Base-by-base conservation (phyloP, 805 yeast genomes). In the Nakazawaea populi region DNA sequence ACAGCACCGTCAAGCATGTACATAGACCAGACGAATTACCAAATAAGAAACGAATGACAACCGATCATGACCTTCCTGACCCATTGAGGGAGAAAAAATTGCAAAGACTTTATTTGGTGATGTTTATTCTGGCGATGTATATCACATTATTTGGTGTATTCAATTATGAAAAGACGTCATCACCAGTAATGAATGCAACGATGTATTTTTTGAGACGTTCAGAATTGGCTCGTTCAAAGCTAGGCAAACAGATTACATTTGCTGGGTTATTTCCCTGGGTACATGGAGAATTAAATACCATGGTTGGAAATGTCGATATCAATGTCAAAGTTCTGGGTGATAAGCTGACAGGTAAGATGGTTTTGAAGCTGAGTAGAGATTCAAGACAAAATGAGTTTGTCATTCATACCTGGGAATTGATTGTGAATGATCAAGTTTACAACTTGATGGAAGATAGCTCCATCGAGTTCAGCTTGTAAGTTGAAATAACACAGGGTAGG, bases 101-200 rank as follows among this genome's bases (percentile, higher is more conserved):
- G 55, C 77, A 77, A 54, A 69, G 82, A 50, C 59, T 71, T 27
- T 79, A 81, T 51, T 84, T 90, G 63, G 65, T 74, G 5, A 67
- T 69, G 2, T 87, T 86, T 61, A 67, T 76, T 44, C 65, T 71
- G 11, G 67, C 77, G 47, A 81, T 85, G 77, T 76, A 76, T 28
- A 67, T 74, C 4, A 69, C 85, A 1, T 68, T 85, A 46, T 71
- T 77, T 32, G 76, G 87, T 32, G 87, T 92, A 60, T 85, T 92
- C 77, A 91, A 94, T 72, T 91, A 92, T 68, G 99, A 94, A 65
- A 91, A 90, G 65, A 83, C 90, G 18, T 82, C 87, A 43, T 88
- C 96, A 11, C 97, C 98, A 1, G 79, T 92, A 53, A 86, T 92
- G 59, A 79, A 86, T 40, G 91, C 96, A 6, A 86, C 96, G 4